phyloP scores from a whole-genome alignment of 345 rosid genomes.

The Brassica incana region DNA sequence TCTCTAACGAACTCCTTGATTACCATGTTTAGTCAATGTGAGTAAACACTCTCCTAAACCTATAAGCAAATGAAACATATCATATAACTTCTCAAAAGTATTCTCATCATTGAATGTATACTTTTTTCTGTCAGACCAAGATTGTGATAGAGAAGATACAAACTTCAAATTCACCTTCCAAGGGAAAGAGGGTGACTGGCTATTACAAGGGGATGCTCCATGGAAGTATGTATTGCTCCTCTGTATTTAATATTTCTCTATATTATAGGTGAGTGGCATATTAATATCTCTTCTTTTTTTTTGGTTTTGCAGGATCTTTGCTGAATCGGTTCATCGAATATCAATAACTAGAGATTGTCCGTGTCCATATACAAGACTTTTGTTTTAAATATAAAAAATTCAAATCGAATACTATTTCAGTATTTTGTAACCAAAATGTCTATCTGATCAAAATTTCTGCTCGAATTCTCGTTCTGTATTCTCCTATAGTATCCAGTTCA shows the following conservation, averaged over 20 bases:
- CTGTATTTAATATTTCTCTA: background rate
- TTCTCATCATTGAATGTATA: background rate
- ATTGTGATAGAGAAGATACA: constrained; percentile 31
- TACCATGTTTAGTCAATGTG: constrained; percentile 51
- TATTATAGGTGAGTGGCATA: background rate
- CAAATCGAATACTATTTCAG: background rate
- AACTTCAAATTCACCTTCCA: constrained; percentile 52
- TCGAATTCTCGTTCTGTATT: background rate
- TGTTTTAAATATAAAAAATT: constrained; percentile 3
- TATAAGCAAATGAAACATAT: background rate
- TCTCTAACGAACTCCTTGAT: constrained; percentile 51
- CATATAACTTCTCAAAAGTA: background rate
- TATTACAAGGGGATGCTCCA: constrained; percentile 60
- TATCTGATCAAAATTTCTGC: background rate
- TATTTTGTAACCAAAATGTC: constrained; percentile 23
- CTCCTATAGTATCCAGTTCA: background rate
- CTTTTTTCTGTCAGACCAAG: background rate
- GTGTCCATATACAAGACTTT: constrained; percentile 25
- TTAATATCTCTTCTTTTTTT: background rate
- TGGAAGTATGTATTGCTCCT: constrained; percentile 59
- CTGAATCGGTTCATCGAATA: constrained; percentile 49
- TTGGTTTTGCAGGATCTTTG: constrained; percentile 48
- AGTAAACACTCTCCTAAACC: constrained; percentile 15
- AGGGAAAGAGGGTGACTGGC: constrained; percentile 63
- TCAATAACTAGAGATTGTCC: constrained; percentile 40